phyloP scores from a whole-genome alignment of 1,139 yeast species.

The Yamadazyma taylorii region DNA sequence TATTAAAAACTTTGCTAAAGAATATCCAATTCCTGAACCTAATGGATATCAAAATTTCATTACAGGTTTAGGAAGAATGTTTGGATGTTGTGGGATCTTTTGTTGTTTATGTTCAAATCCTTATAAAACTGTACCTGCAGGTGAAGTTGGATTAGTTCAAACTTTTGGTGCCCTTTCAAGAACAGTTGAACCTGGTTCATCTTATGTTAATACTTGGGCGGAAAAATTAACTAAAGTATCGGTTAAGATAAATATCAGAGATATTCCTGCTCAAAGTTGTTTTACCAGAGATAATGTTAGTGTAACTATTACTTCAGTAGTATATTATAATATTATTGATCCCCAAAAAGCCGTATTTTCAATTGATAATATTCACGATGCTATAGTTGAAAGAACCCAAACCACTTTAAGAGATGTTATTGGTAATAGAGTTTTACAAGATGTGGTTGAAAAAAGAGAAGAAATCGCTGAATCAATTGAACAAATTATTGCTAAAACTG shows the following conservation, averaged over 20 bases:
- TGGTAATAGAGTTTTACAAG: constrained; percentile 68
- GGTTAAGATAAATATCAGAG: constrained; percentile 61
- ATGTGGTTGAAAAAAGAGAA: constrained; percentile 73
- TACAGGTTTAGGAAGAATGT: constrained; percentile 42
- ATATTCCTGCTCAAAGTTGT: constrained; percentile 67
- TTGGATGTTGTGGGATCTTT: constrained; percentile 62
- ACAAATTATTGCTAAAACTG: constrained; percentile 62
- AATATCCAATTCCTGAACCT: constrained; percentile 36
- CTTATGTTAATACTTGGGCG: constrained; percentile 63
- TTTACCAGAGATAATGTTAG: constrained; percentile 72
- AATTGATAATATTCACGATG: constrained; percentile 53
- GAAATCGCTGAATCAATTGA: constrained; percentile 69
- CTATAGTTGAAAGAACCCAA: constrained; percentile 71
- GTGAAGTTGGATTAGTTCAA: constrained; percentile 69
- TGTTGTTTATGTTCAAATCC: constrained; percentile 64
- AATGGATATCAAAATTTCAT: constrained; percentile 43
- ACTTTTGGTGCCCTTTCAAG: constrained; percentile 68
- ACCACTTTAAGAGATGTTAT: constrained; percentile 74
- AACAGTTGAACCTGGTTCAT: constrained; percentile 70
- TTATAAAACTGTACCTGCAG: constrained; percentile 62
- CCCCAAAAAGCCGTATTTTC: constrained; percentile 70
- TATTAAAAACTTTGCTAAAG: constrained; percentile 34
- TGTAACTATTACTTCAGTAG: constrained; percentile 62
- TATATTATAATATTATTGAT: constrained; percentile 65
- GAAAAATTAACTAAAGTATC: constrained; percentile 56